Evolutionary conservation across 495 filamentous ascomycete genomes (phyloP).

Genomic region (Parachaetomium inaequale): DNA sequence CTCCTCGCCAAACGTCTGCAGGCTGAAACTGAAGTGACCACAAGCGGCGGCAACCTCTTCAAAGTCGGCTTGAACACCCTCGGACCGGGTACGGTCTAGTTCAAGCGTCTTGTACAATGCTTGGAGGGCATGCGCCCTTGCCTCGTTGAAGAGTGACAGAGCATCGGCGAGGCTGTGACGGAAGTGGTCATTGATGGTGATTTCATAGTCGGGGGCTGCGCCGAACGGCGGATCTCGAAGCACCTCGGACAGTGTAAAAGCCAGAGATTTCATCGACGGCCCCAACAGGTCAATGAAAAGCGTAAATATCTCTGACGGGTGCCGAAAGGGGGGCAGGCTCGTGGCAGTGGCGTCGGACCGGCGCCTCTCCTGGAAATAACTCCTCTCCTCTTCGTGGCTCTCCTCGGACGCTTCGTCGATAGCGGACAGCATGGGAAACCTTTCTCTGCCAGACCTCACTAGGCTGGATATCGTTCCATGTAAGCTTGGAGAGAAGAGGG

Average conservation of each 20-base stretch:
- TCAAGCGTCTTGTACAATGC: constrained; percentile 75
- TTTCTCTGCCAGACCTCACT: constrained; percentile 30
- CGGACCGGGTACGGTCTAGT: constrained; percentile 56
- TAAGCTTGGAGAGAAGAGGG: constrained; percentile 32
- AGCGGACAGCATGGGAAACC: constrained; percentile 47
- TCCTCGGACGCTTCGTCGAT: constrained; percentile 69
- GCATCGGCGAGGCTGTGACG: constrained; percentile 73
- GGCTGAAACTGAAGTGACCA: constrained; percentile 87
- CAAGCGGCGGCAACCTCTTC: constrained; percentile 96
- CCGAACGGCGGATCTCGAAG: constrained; percentile 84
- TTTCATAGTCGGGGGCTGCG: constrained; percentile 56
- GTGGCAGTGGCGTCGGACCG: constrained; percentile 20
- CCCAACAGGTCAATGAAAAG: constrained; percentile 83
- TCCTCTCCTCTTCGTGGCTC: constrained; percentile 46
- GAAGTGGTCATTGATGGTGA: constrained; percentile 74
- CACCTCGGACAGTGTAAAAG: constrained; percentile 82
- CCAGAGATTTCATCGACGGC: constrained; percentile 92
- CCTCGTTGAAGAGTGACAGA: constrained; percentile 68
- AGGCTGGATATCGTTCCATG: constrained; percentile 33
- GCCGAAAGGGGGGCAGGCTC: constrained; percentile 37
- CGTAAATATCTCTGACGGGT: constrained; percentile 77
- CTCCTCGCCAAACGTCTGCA: constrained; percentile 86
- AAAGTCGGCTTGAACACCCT: constrained; percentile 82
- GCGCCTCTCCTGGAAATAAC: constrained; percentile 1
- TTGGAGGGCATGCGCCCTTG: constrained; percentile 69